Evolutionary conservation across 2,329 filamentous ascomycete species (phyloP), one percentile per base, ranked within the genome.

Genomic region (Daldinia sp.): DNA sequence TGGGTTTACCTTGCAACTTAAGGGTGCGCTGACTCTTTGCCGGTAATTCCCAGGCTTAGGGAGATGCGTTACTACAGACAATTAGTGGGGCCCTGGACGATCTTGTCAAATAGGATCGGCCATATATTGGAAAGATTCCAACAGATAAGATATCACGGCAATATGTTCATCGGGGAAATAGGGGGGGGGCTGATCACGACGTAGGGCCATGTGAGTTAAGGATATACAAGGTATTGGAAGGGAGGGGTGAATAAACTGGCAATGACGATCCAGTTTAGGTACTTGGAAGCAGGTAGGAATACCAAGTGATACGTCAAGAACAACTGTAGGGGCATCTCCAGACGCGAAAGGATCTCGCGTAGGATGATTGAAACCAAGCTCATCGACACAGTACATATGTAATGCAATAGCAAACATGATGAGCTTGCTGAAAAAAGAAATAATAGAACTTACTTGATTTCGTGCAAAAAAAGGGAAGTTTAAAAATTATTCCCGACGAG

Each of bases 391-490:
- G 15, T 7, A 19, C 23, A 15, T 30, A 48, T 19, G 7, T 11
- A 48, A 8, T 4, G 30, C 8, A 8, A 3, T 11, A 5, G 1
- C 19, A n/a, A 25, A 8, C 6, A 34, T 9, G 4, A 34, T 9
- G 4, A 29, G 21, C 23, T 23, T 10, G n/a, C 9, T 17, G 17
- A 19, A 4, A 50, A 27, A 39, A 19, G 17, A 48, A 15, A 27
- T 30, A 10, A 29, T 21, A 32, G 10, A 34, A 59, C 58, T 60
- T 49, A 61, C 58, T 50, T 5, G 34, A 35, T 15, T 35, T 13
- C 17, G n/a, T 15, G 34, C 34, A 17, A 15, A 35, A 17, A 35
- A 17, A 35, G 34, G 25, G 17, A 49, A 32, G 15, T 50, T 32
- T 25, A 35, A 17, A 57, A 57, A 35, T 39, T 32, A 37, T 17